Evolutionary conservation across 2,329 filamentous ascomycete species (phyloP).

Genomic region (Massarina eburnea): DNA sequence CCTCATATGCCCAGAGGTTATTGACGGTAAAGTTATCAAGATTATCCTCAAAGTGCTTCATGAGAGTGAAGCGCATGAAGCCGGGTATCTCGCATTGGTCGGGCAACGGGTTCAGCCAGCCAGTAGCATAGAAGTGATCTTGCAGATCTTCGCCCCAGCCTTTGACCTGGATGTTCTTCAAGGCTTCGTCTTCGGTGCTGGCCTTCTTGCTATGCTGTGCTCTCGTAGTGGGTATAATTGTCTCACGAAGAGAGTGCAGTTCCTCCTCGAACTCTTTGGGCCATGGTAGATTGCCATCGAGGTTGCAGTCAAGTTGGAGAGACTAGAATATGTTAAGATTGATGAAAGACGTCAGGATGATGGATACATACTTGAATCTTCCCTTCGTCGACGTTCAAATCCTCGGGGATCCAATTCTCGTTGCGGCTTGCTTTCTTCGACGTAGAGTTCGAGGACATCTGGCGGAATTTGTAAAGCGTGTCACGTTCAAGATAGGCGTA

Average conservation of each 20-base stretch:
- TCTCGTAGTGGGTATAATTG: slow-evolving; percentile 24
- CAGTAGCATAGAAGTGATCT: slow-evolving; percentile 38
- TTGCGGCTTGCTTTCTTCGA: slow-evolving; percentile 5
- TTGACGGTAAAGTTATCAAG: slow-evolving; percentile 32
- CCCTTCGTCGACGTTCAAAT: slow-evolving; percentile 34
- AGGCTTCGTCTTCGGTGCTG: slow-evolving; percentile 5
- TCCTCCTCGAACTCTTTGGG: slow-evolving; percentile 44
- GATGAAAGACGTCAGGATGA: neutral
- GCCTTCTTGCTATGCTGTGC: slow-evolving; percentile 28
- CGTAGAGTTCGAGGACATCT: slow-evolving; percentile 14
- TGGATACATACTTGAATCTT: slow-evolving; percentile 28
- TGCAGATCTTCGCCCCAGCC: slow-evolving; percentile 43
- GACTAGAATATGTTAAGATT: slow-evolving; percentile 27
- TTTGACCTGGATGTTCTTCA: slow-evolving; percentile 37
- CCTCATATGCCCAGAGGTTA: slow-evolving; percentile 53
- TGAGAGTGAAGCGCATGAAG: slow-evolving; percentile 57
- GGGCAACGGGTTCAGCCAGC: slow-evolving; percentile 55
- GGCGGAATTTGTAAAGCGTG: slow-evolving; percentile 19
- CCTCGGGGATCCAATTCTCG: slow-evolving; percentile 20
- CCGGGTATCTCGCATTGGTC: slow-evolving; percentile 52
- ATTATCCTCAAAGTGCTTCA: slow-evolving; percentile 51
- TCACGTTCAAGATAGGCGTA: slow-evolving; percentile 46
- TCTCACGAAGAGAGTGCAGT: slow-evolving; percentile 38
- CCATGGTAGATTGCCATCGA: slow-evolving; percentile 33
- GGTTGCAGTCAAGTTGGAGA: slow-evolving; percentile 35